phyloP scores from a whole-genome alignment of 257 asterid species.

The Knoxia roxburghii region DNA sequence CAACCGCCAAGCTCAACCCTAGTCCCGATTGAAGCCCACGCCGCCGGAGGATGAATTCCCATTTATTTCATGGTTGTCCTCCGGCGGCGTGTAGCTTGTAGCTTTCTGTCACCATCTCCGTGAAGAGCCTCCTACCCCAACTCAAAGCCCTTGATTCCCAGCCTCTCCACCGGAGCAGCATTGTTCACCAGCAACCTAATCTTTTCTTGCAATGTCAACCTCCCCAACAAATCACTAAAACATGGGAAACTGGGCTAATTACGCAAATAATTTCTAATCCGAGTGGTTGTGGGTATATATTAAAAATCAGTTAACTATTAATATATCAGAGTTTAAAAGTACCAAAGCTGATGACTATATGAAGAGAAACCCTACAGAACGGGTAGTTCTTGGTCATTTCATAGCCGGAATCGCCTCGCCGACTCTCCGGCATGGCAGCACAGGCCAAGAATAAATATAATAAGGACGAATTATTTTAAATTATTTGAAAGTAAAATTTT shows the following conservation, averaged over 20 bases:
- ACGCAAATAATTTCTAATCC: too few relatives aligned
- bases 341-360: too few relatives aligned
- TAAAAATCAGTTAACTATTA: too few relatives aligned
- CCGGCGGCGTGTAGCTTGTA: too few relatives aligned
- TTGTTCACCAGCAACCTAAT: constrained; percentile 59
- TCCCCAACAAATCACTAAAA: constrained; percentile 51
- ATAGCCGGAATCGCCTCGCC: constrained; percentile 45
- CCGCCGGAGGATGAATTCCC: too few relatives aligned
- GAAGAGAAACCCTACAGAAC: constrained; percentile 47
- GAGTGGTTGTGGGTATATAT: too few relatives aligned
- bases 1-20: too few relatives aligned
- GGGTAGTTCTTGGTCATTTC: constrained; percentile 36
- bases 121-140: constrained; percentile 99
- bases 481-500: too few relatives aligned
- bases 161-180: constrained; percentile 73
- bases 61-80: too few relatives aligned
- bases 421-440: constrained; percentile 29
- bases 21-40: too few relatives aligned
- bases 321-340: too few relatives aligned
- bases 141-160: constrained; percentile 73
- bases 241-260: too few relatives aligned
- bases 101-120: constrained; percentile 87
- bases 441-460: constrained; percentile 8
- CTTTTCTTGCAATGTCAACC: constrained; percentile 66
- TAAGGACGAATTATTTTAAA: constrained; percentile 17